These are phyloP conservation scores for Euphorbia schlechtendalii DNA, from an alignment of 441 rosid species.

Conservation along the genomic window DNA sequence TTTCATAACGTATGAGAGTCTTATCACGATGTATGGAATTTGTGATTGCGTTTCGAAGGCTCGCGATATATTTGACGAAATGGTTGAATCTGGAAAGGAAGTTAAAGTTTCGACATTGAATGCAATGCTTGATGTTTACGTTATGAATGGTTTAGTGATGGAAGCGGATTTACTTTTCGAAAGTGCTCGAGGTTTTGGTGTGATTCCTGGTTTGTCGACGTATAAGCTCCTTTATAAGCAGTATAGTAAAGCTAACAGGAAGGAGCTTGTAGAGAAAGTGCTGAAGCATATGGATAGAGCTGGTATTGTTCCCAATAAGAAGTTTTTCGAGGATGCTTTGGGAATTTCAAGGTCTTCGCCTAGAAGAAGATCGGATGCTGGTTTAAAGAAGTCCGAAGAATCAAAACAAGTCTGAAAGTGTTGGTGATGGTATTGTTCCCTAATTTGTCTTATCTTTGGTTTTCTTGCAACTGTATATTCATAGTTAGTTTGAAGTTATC, in stretches of 20 bases:
- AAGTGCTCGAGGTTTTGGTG: constrained; percentile 32
- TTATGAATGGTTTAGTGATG: constrained; percentile 46
- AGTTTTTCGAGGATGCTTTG: constrained; percentile 74
- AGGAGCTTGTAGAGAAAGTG: constrained; percentile 62
- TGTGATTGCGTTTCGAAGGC: constrained; percentile 69
- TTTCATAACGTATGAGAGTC: constrained; percentile 67
- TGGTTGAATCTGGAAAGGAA: constrained; percentile 49
- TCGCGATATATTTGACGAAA: constrained; percentile 54
- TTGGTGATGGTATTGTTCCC: too few relatives aligned
- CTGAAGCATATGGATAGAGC: constrained; percentile 60
- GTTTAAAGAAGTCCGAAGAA: too few relatives aligned
- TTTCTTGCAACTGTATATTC: too few relatives aligned
- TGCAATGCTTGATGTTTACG: constrained; percentile 61
- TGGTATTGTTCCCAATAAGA: constrained; percentile 72
- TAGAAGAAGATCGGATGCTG: too few relatives aligned
- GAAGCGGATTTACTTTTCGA: constrained; percentile 69
- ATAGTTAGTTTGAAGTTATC: too few relatives aligned
- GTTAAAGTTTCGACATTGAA: constrained; percentile 65
- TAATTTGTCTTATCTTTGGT: too few relatives aligned
- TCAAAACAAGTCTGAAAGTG: too few relatives aligned
- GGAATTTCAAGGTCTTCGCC: constrained; percentile 52
- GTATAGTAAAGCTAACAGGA: constrained; percentile 65
- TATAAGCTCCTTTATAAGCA: constrained; percentile 85
- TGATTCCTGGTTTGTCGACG: constrained; percentile 52
- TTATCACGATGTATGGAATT: constrained; percentile 68